These are phyloP conservation scores for Trichoderma koningii DNA, from an alignment of 2,329 filamentous ascomycete genomes.

Conservation along the genomic window DNA sequence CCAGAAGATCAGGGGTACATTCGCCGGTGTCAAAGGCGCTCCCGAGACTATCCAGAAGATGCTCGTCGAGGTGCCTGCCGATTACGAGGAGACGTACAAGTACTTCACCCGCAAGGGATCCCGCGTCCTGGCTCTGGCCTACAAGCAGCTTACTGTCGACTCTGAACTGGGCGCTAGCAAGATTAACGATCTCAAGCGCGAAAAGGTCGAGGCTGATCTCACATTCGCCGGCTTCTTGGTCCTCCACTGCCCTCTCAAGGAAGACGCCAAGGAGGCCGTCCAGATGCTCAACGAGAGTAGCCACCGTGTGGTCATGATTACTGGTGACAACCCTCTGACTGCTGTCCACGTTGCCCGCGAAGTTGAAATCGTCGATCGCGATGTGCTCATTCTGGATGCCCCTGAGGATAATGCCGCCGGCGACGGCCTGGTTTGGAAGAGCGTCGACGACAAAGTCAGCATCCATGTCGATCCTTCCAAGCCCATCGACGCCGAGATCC, in stretches of 20 bases:
- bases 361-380: constrained; percentile 96
- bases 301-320: constrained; percentile 98
- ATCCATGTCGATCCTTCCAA: constrained; percentile 83
- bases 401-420: constrained; percentile 85
- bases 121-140: constrained; percentile 88
- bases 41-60: constrained; percentile 96
- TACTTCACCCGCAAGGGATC: constrained; percentile 96
- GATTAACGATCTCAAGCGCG: constrained; percentile 92
- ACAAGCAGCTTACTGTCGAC: constrained; percentile 84
- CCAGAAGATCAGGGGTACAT: constrained; percentile 78
- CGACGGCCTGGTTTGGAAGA: constrained; percentile 87
- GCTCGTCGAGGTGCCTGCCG: constrained; percentile 75
- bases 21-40: constrained; percentile 94
- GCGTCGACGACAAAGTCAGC: constrained; percentile 84
- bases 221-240: constrained; percentile 95
- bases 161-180: constrained; percentile 78
- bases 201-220: constrained; percentile 82
- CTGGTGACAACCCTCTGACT: constrained; percentile 94
- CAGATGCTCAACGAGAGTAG: constrained; percentile 98
- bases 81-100: constrained; percentile 98
- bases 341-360: constrained; percentile 93
- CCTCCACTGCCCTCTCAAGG: constrained; percentile 92
- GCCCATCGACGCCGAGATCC: constrained; percentile 76
- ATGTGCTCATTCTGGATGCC: constrained; percentile 91
- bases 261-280: constrained; percentile 90